phyloP scores from a whole-genome alignment of 176 grass and related monocot species.

The Carex littledalei region DNA sequence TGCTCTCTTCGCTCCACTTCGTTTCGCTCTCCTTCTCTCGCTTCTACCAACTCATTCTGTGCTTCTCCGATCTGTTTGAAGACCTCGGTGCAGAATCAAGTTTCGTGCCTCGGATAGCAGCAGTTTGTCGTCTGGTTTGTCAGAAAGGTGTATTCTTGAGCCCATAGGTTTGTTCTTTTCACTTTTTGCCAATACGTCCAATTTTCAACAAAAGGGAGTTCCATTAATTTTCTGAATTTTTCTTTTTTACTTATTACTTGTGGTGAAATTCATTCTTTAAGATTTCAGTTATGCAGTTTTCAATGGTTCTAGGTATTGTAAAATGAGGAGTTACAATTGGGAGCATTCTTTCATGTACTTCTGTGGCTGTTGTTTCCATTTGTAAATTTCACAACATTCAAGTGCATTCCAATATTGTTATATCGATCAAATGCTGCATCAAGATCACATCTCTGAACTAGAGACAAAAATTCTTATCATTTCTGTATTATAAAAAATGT shows the following conservation, averaged over 20 bases:
- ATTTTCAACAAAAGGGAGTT: no score
- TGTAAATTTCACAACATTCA: neutral
- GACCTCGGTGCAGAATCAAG: neutral
- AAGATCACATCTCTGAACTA: neutral
- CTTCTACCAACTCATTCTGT: neutral
- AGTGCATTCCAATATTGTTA: neutral
- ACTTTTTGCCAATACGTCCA: neutral
- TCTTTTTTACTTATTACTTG: no score
- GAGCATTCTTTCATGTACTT: no score
- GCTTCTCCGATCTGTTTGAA: neutral
- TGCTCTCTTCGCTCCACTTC: neutral
- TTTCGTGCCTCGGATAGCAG: neutral
- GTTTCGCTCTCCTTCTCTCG: neutral
- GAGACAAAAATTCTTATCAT: neutral
- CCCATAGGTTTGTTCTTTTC: conserved; percentile 36
- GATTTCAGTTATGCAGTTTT: no score
- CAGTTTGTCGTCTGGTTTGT: neutral
- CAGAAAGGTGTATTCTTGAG: conserved; percentile 58
- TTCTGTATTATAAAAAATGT: neutral
- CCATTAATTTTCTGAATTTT: no score
- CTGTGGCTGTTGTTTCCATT: no score
- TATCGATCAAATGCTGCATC: neutral
- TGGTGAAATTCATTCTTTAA: no score
- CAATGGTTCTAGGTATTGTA: no score
- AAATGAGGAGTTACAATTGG: no score